Base-by-base conservation (phyloP, 2,329 filamentous ascomycete species). In the Penicillium verrucosum region DNA sequence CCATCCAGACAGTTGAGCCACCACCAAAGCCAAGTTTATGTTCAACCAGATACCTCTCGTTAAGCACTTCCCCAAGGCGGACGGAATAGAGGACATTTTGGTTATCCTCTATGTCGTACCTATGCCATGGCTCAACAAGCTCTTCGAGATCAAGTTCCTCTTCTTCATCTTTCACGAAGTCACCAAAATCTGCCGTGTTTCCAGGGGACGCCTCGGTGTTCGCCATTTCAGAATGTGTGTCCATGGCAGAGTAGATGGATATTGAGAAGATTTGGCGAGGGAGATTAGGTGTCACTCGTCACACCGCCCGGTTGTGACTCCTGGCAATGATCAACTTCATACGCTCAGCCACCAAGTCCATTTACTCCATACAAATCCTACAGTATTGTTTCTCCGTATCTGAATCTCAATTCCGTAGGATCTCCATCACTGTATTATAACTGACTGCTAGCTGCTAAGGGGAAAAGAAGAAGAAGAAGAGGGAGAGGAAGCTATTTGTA, bases 1-100 rank as follows among this genome's bases (percentile, higher is more conserved):
- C 65, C 58, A 70, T 61, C 67, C 64, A 70, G 40, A 68, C 64
- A n/a, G 64, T 69, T 4, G 65, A 64, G 32, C 59, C 61, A 34
- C 63, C 60, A 0, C 65, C 64, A 55, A 43, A 58, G n/a, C 65
- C 65, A 16, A 68, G 41, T 50, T 70, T 70, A 47, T 67, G 60
- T 49, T 65, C 64, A 30, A 68, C 44, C 36, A 63, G 42, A 43
- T 70, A 69, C 45, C 66, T 60, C 29, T 56, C 51, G 36, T 65
- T 56, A 25, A 67, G 59, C 18, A 67, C 44, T 54, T 67, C 30
- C 61, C 59, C 63, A 10, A 65, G 40, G 25, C 7, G 27, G 41
- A 65, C 51, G 1, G 63, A 62, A 52, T 66, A 65, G 47, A 63
- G 59, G 34, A 60, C 52, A 51, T 51, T 11, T 50, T 51, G 5